Percentiles rank a stretch among this genome's conserved stretches.
Evolutionary conservation across 257 asterid genomes (phyloP).

Genomic region (Lantana camara): DNA sequence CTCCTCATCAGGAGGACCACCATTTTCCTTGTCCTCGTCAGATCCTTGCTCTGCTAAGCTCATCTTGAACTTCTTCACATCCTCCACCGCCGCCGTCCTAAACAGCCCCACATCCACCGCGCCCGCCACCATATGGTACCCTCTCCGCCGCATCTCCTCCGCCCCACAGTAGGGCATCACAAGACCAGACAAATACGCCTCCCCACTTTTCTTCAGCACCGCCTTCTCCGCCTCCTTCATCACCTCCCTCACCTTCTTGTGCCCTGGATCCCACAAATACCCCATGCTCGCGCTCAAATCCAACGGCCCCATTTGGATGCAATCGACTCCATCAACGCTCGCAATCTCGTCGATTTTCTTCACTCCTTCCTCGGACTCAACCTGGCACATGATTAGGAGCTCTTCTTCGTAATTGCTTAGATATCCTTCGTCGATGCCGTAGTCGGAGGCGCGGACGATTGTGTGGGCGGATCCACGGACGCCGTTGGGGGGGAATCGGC

Average conservation of each 20-base stretch:
- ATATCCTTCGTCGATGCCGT: conserved; percentile 76
- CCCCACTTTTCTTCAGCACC: conserved; percentile 44
- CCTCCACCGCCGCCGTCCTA: conserved; percentile 67
- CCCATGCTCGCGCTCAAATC: conserved; percentile 91
- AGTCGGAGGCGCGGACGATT: conserved; percentile 70
- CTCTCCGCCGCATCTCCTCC: conserved; percentile 56
- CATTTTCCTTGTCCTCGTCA: conserved; percentile 32
- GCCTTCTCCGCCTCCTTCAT: conserved; percentile 65
- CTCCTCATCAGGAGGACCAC: conserved; percentile 51
- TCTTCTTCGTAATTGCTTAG: conserved; percentile 67
- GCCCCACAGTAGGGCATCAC: conserved; percentile 76
- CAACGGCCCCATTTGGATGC: conserved; percentile 87
- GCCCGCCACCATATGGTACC: conserved; percentile 83
- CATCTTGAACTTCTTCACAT: conserved; percentile 62
- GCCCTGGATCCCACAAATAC: conserved; percentile 85
- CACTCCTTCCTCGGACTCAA: conserved; percentile 65
- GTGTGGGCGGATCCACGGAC: conserved; percentile 88
- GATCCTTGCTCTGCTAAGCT: conserved; percentile 26
- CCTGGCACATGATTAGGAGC: conserved; percentile 78
- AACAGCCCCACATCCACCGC: conserved; percentile 67
- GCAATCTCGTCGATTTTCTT: conserved; percentile 67
- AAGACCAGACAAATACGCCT: conserved; percentile 66
- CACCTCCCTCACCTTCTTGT: conserved; percentile 73
- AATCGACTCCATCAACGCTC: conserved; percentile 73
- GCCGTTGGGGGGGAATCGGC: conserved; percentile 75